phyloP scores from a whole-genome alignment of 768 basidiomycete species.

The Mycena galericulata region DNA sequence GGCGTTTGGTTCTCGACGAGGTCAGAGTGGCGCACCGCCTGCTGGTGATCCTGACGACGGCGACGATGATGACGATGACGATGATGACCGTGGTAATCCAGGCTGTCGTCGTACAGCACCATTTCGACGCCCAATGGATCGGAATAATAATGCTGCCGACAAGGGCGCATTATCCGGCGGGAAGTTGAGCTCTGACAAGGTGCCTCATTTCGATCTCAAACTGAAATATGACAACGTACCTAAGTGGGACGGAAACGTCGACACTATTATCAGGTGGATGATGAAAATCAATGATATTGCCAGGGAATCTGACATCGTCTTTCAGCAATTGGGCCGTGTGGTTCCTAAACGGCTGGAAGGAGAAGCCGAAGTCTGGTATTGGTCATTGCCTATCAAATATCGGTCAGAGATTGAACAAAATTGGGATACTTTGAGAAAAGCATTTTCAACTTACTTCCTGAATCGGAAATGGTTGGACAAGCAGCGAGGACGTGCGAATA shows the following conservation, averaged over 20 bases:
- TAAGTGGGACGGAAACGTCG: slow-evolving; percentile 46
- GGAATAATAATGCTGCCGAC: not conserved
- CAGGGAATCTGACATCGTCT: slow-evolving; percentile 33
- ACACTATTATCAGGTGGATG: slow-evolving; percentile 44
- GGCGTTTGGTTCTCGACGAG: not conserved
- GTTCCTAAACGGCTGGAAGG: slow-evolving; percentile 43
- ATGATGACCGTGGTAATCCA: no score
- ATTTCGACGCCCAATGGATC: not conserved
- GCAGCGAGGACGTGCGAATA: slow-evolving; percentile 41
- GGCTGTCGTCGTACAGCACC: not conserved
- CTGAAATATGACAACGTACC: slow-evolving; percentile 45
- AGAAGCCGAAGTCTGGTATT: slow-evolving; percentile 47
- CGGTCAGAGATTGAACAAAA: slow-evolving; percentile 34
- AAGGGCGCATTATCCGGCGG: not conserved
- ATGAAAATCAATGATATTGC: slow-evolving; percentile 41
- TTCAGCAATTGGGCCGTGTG: slow-evolving; percentile 42
- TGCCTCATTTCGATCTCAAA: slow-evolving; percentile 47
- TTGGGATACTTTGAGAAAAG: slow-evolving; percentile 47
- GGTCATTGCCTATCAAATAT: slow-evolving; percentile 23
- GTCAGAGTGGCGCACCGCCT: not conserved
- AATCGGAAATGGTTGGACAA: slow-evolving; percentile 44
- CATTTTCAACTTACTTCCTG: slow-evolving; percentile 47
- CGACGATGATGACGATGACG: not conserved
- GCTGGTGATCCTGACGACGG: not conserved
- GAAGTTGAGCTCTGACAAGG: not conserved